Conservation (phyloP, 495 filamentous ascomycete genomes). For the Talaromyces liani region DNA sequence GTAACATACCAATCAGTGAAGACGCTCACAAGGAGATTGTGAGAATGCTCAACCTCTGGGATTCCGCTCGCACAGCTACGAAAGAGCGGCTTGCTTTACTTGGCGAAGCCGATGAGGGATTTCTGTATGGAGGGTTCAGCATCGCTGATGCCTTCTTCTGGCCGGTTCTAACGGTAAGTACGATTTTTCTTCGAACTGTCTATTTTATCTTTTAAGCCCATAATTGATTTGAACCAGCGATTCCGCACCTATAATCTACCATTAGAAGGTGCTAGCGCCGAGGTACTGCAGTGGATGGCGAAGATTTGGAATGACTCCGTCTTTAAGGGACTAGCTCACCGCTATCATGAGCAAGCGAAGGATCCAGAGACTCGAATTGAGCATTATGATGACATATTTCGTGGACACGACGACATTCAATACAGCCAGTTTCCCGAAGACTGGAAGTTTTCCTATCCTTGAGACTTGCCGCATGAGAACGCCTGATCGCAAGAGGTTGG, state of each 20-base stretch:
- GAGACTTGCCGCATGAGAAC: not conserved
- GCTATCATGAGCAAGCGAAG: constrained; percentile 32
- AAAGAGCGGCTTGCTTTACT: constrained; percentile 17
- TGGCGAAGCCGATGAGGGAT: constrained; percentile 17
- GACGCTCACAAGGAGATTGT: too few relatives aligned
- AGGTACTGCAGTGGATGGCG: too few relatives aligned
- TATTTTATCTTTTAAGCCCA: too few relatives aligned
- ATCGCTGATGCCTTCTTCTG: constrained; percentile 33
- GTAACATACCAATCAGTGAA: too few relatives aligned
- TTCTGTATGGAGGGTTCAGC: constrained; percentile 25
- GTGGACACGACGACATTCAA: constrained; percentile 22
- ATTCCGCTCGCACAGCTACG: constrained; percentile 14
- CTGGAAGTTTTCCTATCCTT: not conserved
- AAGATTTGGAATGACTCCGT: constrained; percentile 39
- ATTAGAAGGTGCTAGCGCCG: too few relatives aligned
- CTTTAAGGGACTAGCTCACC: constrained; percentile 21
- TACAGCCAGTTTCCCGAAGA: constrained; percentile 12
- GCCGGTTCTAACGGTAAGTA: too few relatives aligned
- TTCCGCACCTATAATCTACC: too few relatives aligned
- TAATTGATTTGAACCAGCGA: too few relatives aligned
- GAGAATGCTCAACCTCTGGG: constrained; percentile 15
- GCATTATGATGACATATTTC: constrained; percentile 36
- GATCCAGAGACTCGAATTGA: constrained; percentile 27
- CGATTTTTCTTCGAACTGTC: too few relatives aligned
- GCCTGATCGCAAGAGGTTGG: not conserved